Conservation (phyloP, 768 basidiomycete genomes). For the Trichaptum fuscoviolaceum region DNA sequence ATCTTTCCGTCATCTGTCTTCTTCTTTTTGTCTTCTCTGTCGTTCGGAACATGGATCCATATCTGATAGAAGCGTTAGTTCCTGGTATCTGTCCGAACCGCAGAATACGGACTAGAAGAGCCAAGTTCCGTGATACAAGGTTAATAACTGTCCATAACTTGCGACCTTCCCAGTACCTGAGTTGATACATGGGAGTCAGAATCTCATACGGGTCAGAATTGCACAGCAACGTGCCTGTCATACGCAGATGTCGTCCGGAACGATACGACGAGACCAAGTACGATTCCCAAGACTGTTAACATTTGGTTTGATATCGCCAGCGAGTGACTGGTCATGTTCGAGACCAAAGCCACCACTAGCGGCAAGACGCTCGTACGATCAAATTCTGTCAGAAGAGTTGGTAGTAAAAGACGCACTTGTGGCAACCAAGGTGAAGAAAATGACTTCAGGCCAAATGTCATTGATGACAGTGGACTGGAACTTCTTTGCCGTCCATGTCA, state of each 20-base stretch:
- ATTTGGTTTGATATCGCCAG: slow-evolving; percentile 50
- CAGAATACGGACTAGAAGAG: slow-evolving; percentile 42
- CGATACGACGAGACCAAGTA: slow-evolving; percentile 65
- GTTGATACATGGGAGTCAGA: neutral
- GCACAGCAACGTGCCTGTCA: slow-evolving; percentile 41
- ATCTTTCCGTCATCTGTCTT: slow-evolving; percentile 30
- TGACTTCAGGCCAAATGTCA: slow-evolving; percentile 59
- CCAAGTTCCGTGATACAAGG: slow-evolving; percentile 51
- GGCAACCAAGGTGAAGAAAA: slow-evolving; percentile 25
- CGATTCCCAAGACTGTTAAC: slow-evolving; percentile 68
- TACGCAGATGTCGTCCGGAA: slow-evolving; percentile 72
- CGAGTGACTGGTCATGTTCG: slow-evolving; percentile 39
- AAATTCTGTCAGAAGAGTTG: neutral
- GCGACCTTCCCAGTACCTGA: slow-evolving; percentile 63
- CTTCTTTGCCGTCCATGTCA: slow-evolving; percentile 47
- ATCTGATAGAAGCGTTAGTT: slow-evolving; percentile 28
- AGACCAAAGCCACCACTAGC: slow-evolving; percentile 55
- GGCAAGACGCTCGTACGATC: neutral
- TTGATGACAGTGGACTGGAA: slow-evolving; percentile 41
- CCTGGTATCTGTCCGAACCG: slow-evolving; percentile 4
- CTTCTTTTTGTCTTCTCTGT: slow-evolving; percentile 31
- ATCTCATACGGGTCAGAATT: neutral
- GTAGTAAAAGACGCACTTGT: slow-evolving; percentile 16
- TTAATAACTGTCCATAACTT: slow-evolving; percentile 66
- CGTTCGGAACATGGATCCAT: slow-evolving; percentile 51